Conservation (phyloP, 768 basidiomycete species). For the Tricholoma saponaceum region DNA sequence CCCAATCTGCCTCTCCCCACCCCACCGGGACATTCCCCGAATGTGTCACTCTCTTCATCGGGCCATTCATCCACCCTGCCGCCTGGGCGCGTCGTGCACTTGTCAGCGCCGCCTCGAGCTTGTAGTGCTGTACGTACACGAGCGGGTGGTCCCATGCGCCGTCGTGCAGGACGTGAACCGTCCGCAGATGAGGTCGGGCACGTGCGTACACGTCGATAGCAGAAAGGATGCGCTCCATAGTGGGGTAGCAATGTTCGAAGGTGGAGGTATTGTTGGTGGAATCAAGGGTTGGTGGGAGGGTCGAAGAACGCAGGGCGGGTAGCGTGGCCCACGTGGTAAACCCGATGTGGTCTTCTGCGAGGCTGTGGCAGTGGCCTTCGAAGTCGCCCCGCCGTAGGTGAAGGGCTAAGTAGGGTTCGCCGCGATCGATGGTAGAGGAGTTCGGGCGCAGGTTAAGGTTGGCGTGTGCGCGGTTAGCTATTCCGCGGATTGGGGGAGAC, state of each 20-base stretch:
- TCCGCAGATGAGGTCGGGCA: slow-evolving; percentile 31
- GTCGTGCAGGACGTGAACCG: slow-evolving; percentile 42
- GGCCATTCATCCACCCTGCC: slow-evolving; percentile 35
- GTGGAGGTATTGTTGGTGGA: slow-evolving; percentile 30
- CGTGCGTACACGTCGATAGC: slow-evolving; percentile 33
- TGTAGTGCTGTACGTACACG: slow-evolving; percentile 39
- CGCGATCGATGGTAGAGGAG: slow-evolving; percentile 9
- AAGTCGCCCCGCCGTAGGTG: slow-evolving; percentile 46
- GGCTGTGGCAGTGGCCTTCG: slow-evolving; percentile 35
- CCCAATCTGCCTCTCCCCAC: slow-evolving; percentile 39
- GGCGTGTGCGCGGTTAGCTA: slow-evolving; percentile 31
- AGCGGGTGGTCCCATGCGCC: slow-evolving; percentile 43
- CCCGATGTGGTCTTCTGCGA: slow-evolving; percentile 28
- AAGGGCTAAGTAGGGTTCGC: slow-evolving; percentile 41
- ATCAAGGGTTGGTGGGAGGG: slow-evolving; percentile 33
- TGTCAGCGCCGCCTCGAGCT: slow-evolving; percentile 33
- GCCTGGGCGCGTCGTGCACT: slow-evolving; percentile 27
- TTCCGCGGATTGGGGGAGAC: slow-evolving; percentile 29
- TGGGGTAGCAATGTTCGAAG: slow-evolving; percentile 42
- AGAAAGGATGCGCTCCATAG: slow-evolving; percentile 35
- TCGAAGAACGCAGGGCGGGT: slow-evolving; percentile 27
- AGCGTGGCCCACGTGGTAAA: slow-evolving; percentile 49
- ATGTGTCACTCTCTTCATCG: slow-evolving; percentile 38
- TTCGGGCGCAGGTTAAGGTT: slow-evolving; percentile 27
- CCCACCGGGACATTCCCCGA: slow-evolving; percentile 32